phyloP scores from a whole-genome alignment of 1,284 basidiomycete genomes.

The Neolentinus lepideus region DNA sequence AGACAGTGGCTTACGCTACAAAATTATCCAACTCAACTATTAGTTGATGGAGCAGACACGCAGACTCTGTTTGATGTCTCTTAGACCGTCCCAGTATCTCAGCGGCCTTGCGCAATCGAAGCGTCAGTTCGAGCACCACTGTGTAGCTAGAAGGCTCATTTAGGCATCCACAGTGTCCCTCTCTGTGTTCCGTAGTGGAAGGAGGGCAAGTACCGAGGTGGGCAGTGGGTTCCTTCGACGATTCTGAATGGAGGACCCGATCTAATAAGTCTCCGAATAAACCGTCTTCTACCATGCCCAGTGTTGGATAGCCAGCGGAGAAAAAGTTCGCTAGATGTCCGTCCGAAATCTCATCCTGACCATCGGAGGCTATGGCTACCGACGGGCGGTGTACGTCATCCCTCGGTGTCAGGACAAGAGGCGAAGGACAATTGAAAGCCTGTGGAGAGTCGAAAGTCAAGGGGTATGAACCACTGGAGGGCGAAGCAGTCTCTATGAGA shows the following conservation, averaged over 20 bases:
- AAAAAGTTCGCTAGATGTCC: slow-evolving; percentile 5
- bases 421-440: neutral
- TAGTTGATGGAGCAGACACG: slow-evolving; percentile 44
- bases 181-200: neutral
- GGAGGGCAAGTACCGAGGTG: neutral
- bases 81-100: slow-evolving; percentile 44
- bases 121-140: slow-evolving; percentile 52
- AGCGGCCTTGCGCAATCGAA: slow-evolving; percentile 50
- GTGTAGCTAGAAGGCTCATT: slow-evolving; percentile 44
- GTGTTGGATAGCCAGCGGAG: slow-evolving; percentile 4
- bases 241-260: slow-evolving; percentile 8
- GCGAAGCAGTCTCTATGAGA: neutral
- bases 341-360: neutral
- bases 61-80: slow-evolving; percentile 36
- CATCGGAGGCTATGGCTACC: neutral
- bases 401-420: neutral
- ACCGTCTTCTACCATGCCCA: slow-evolving; percentile 1
- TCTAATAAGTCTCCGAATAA: slow-evolving; percentile 12
- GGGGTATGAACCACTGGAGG: neutral
- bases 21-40: slow-evolving; percentile 51
- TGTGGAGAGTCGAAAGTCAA: neutral
- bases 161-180: slow-evolving; percentile 50
- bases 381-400: neutral
- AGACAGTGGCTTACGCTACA: slow-evolving; percentile 37
- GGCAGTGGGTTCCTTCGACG: neutral